Percentiles rank a stretch among this genome's conserved stretches.
Conservation (phyloP, 2,329 filamentous ascomycete species). For the Onygena corvina region DNA sequence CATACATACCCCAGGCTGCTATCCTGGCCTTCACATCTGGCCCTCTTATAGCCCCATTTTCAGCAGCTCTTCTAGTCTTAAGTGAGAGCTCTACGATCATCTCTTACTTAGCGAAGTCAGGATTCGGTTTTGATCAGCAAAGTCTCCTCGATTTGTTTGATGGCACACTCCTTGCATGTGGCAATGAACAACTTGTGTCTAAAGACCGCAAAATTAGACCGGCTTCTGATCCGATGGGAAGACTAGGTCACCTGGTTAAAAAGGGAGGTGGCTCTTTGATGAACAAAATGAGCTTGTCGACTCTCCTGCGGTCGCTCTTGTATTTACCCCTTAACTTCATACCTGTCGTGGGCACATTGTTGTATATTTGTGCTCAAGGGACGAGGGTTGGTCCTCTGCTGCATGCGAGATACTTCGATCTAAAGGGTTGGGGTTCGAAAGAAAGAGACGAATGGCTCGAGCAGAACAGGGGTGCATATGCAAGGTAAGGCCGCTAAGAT, state of each 20-base stretch:
- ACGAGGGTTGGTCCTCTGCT: slow-evolving; percentile 42
- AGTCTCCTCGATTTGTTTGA: slow-evolving; percentile 84
- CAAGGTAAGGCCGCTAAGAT: slow-evolving; percentile 48
- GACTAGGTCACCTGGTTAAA: slow-evolving; percentile 46
- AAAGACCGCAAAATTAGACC: slow-evolving; percentile 60
- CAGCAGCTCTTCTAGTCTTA: slow-evolving; percentile 47
- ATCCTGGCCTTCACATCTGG: slow-evolving; percentile 76
- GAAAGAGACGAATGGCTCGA: slow-evolving; percentile 58
- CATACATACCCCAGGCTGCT: slow-evolving; percentile 74
- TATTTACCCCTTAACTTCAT: slow-evolving; percentile 90
- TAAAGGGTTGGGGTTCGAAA: slow-evolving; percentile 65
- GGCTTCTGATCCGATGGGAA: slow-evolving; percentile 41
- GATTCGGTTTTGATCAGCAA: slow-evolving; percentile 64
- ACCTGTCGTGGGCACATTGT: slow-evolving; percentile 68
- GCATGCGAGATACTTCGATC: slow-evolving; percentile 67
- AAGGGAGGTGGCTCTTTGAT: slow-evolving; percentile 35
- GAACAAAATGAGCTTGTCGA: slow-evolving; percentile 41
- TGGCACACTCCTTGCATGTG: slow-evolving; percentile 48
- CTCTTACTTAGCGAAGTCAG: slow-evolving; percentile 42
- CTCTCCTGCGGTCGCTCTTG: slow-evolving; percentile 65
- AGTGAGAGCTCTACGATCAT: slow-evolving; percentile 45
- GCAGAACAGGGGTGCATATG: slow-evolving; percentile 62
- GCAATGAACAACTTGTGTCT: slow-evolving; percentile 52
- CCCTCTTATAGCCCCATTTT: slow-evolving; percentile 48
- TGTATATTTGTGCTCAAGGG: slow-evolving; percentile 70